Conservation (phyloP, 768 basidiomycete genomes). For the Hericium alpestre region DNA sequence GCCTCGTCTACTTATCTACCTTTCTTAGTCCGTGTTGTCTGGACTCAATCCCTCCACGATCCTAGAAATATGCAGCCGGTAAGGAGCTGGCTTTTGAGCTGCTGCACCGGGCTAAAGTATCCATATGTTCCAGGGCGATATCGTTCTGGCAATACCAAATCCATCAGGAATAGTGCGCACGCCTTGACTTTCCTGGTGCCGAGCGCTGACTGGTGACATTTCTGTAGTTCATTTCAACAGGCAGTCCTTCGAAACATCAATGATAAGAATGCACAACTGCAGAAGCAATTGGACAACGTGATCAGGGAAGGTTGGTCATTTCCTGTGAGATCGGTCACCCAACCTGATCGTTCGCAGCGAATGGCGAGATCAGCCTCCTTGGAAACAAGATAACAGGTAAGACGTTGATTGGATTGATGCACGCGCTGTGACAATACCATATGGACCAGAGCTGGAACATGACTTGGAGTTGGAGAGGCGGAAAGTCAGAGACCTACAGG, state of each 20-base stretch:
- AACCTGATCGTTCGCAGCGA: slow-evolving; percentile 35
- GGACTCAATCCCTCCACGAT: slow-evolving; percentile 67
- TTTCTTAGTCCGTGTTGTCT: slow-evolving; percentile 66
- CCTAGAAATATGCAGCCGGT: slow-evolving; percentile 77
- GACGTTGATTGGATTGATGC: neutral
- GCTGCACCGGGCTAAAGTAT: neutral
- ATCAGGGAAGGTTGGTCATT: slow-evolving; percentile 61
- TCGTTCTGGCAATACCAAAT: slow-evolving; percentile 90
- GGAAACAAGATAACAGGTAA: slow-evolving; percentile 59
- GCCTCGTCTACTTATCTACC: slow-evolving; percentile 3
- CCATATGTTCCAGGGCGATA: slow-evolving; percentile 43
- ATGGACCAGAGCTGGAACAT: slow-evolving; percentile 53
- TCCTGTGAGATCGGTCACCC: neutral
- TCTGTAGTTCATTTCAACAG: slow-evolving; percentile 65
- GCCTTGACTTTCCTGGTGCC: neutral
- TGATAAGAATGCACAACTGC: slow-evolving; percentile 72
- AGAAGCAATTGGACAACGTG: slow-evolving; percentile 80
- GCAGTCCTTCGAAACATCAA: slow-evolving; percentile 72
- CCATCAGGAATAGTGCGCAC: slow-evolving; percentile 66
- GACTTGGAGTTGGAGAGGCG: slow-evolving; percentile 74
- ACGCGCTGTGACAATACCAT: neutral
- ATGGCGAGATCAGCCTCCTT: slow-evolving; percentile 63
- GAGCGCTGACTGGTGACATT: neutral
- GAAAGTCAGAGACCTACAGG: slow-evolving; percentile 64
- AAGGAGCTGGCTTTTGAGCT: neutral